Percentiles rank a stretch among this genome's conserved stretches.
Evolutionary conservation across 2,329 filamentous ascomycete species (phyloP).

Genomic region (Alternaria postmessia): DNA sequence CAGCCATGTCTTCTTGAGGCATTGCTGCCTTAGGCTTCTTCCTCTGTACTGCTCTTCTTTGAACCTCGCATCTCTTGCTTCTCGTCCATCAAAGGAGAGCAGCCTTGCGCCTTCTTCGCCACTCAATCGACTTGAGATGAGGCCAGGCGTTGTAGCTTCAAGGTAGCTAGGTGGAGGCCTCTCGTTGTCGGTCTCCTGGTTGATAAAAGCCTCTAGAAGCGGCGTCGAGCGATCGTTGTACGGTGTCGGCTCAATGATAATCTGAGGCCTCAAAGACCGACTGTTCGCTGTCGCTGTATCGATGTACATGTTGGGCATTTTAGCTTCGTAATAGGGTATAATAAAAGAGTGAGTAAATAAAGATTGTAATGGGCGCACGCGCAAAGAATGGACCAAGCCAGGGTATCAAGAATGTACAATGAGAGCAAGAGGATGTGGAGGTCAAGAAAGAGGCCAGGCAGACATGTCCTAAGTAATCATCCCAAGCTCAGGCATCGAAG

Average conservation of each 20-base stretch:
- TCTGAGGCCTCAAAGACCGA: conserved; percentile 28
- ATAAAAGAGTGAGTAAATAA: conserved; percentile 3
- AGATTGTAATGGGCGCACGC: conserved; percentile 6
- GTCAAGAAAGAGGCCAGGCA: conserved; percentile 23
- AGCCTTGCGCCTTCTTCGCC: conserved; percentile 43
- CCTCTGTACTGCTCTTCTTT: conserved; percentile 37
- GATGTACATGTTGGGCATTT: conserved; percentile 38
- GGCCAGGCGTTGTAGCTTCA: conserved; percentile 46
- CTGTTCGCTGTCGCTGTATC: conserved; percentile 45
- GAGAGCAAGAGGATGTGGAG: conserved; percentile 7
- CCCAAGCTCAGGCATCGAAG: conserved; percentile 20
- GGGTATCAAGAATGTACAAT: conserved; percentile 10
- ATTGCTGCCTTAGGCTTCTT: conserved; percentile 30
- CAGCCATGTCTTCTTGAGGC: conserved; percentile 30
- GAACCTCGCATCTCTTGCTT: conserved; percentile 25
- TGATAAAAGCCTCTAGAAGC: conserved; percentile 36
- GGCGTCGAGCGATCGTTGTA: conserved; percentile 33
- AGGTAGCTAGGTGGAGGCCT: conserved; percentile 40
- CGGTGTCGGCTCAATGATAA: conserved; percentile 24
- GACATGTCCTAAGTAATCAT: conserved; percentile 18
- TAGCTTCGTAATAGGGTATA: background rate
- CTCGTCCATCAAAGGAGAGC: conserved; percentile 29
- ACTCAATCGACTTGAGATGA: conserved; percentile 37
- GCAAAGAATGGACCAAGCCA: conserved; percentile 2
- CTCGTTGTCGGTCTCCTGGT: conserved; percentile 24